These are phyloP conservation scores for Aspergillus novofumigatus DNA, from an alignment of 2,329 filamentous ascomycete species.

Conservation along the genomic window DNA sequence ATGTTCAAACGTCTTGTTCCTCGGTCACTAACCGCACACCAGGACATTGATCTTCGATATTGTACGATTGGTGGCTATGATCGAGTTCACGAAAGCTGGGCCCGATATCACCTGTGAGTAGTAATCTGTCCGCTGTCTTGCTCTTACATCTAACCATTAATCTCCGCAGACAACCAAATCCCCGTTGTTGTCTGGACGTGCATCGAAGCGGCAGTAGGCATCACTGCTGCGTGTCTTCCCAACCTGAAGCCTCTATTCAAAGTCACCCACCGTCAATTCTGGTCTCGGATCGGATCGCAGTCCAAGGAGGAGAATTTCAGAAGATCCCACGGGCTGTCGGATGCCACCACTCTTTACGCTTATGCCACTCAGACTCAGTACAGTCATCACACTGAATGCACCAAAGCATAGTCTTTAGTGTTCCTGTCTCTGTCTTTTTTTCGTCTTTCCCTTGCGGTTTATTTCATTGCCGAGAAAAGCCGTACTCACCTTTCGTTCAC, in stretches of 20 bases:
- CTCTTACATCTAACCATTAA: not conserved
- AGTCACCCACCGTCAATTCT: constrained; percentile 14
- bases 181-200: constrained; percentile 29
- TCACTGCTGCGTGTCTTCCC: constrained; percentile 27
- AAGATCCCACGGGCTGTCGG: not conserved
- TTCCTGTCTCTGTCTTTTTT: not conserved
- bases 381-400: not conserved
- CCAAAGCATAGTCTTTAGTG: not conserved
- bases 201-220: constrained; percentile 26
- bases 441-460: not conserved
- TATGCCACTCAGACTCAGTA: not conserved
- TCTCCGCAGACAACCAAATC: constrained; percentile 24
- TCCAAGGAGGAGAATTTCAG: not conserved
- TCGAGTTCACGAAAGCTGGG: constrained; percentile 18
- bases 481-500: not conserved
- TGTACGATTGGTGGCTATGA: constrained; percentile 25
- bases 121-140: not conserved
- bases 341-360: not conserved
- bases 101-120: constrained; percentile 28
- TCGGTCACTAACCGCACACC: not conserved
- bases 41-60: constrained; percentile 26
- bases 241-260: constrained; percentile 26
- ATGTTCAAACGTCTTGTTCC: not conserved
- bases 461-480: not conserved
- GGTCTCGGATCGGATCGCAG: constrained; percentile 15